phyloP scores from a whole-genome alignment of 495 filamentous ascomycete genomes.

The Haplographium delicatum region DNA sequence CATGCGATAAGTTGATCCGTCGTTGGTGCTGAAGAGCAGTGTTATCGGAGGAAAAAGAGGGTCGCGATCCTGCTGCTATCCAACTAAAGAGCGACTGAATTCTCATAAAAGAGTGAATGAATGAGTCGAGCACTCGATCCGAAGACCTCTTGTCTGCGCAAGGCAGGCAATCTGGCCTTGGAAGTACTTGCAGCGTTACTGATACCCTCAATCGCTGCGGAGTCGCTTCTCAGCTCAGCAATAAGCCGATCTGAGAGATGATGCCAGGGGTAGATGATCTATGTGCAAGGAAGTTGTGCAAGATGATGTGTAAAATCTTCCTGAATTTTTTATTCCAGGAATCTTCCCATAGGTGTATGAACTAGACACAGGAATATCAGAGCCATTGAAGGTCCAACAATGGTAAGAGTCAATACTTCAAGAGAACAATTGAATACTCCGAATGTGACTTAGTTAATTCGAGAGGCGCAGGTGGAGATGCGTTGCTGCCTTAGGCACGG shows the following conservation, averaged over 20 bases:
- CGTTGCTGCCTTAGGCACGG: too few relatives aligned
- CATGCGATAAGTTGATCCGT: constrained; percentile 13
- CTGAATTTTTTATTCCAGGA: too few relatives aligned
- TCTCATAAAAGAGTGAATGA: constrained; percentile 10
- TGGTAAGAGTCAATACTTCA: too few relatives aligned
- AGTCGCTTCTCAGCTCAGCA: constrained; percentile 15
- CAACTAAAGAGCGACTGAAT: not conserved
- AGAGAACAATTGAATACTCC: too few relatives aligned
- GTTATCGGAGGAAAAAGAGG: not conserved
- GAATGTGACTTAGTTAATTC: too few relatives aligned
- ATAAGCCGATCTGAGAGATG: not conserved
- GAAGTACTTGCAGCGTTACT: not conserved
- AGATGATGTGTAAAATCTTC: not conserved
- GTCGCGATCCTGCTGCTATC: too few relatives aligned
- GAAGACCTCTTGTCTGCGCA: not conserved
- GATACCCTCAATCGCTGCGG: not conserved
- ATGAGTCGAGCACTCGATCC: not conserved
- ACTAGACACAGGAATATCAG: constrained; percentile 14
- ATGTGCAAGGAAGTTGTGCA: not conserved
- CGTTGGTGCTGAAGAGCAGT: constrained; percentile 16
- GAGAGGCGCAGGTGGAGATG: too few relatives aligned
- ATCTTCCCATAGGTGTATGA: too few relatives aligned
- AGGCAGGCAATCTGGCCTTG: not conserved
- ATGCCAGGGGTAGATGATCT: constrained; percentile 5
- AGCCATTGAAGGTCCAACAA: constrained; percentile 21